Evolutionary conservation across 768 basidiomycete species (phyloP).

Genomic region (Phylloporus scabripes): DNA sequence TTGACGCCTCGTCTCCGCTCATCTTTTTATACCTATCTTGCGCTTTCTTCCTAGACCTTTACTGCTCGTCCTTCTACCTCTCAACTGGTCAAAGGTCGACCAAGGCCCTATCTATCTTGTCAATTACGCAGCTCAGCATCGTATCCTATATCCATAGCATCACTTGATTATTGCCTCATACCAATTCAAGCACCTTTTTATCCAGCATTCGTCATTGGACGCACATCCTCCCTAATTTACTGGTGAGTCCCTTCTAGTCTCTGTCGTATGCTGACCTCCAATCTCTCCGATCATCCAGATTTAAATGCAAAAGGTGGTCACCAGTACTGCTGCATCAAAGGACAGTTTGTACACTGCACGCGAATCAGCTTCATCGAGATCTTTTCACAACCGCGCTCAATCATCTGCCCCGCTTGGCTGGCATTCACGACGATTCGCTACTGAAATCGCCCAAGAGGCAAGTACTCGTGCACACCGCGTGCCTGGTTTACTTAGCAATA

Average conservation of each 20-base stretch:
- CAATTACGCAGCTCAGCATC: slow-evolving; percentile 37
- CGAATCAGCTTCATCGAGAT: slow-evolving; percentile 33
- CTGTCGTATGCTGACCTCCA: slow-evolving; percentile 13
- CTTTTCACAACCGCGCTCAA: slow-evolving; percentile 27
- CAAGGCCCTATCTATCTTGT: slow-evolving; percentile 34
- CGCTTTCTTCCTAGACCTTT: slow-evolving; percentile 35
- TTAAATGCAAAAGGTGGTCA: slow-evolving; percentile 71
- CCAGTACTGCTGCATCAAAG: slow-evolving; percentile 43
- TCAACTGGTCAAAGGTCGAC: slow-evolving; percentile 36
- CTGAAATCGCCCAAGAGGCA: slow-evolving; percentile 44
- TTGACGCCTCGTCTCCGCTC: slow-evolving; percentile 40
- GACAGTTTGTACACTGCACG: slow-evolving; percentile 33
- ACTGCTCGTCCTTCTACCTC: slow-evolving; percentile 33
- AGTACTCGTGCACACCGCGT: slow-evolving; percentile 23
- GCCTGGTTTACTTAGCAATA: slow-evolving; percentile 18
- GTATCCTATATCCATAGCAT: slow-evolving; percentile 38
- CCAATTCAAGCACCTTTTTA: slow-evolving; percentile 40
- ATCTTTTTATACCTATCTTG: slow-evolving; percentile 56
- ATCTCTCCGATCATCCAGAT: slow-evolving; percentile 31
- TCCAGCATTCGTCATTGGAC: slow-evolving; percentile 44
- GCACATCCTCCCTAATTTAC: slow-evolving; percentile 42
- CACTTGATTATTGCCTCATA: slow-evolving; percentile 47
- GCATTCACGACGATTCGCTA: slow-evolving; percentile 36
- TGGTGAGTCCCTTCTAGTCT: slow-evolving; percentile 32
- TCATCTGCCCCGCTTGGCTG: slow-evolving; percentile 39